Base-by-base conservation (phyloP, 2,329 filamentous ascomycete species). In the Fulvia fulva region DNA sequence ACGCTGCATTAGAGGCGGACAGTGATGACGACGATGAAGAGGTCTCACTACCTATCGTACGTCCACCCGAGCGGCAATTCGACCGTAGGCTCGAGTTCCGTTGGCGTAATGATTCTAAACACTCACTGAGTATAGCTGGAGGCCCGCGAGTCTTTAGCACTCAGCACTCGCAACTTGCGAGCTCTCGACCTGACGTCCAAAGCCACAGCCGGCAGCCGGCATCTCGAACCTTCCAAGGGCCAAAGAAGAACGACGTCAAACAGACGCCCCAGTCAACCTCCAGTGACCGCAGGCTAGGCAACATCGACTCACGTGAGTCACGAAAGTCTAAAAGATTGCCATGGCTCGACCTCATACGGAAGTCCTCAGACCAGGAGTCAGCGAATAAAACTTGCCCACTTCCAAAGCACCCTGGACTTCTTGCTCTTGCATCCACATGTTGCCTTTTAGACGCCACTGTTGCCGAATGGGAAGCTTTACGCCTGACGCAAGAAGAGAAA, bases 111-210 rank as follows among this genome's bases (percentile, higher is more conserved):
- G 54, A 26, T 34, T 51, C 58, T 56, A 47, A 37, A 56, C 50
- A 58, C 65, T 67, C 61, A 67, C 65, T 23, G 46, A 41, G 30
- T 53, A 57, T 62, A 66, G 62, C 62, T 44, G 53, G 44, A 25
- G 65, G 30, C 51, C 57, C 54, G 54, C 57, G 57, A 41, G 50
- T 56, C 54, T 43, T 58, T 69, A n/a, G 64, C 66, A 25, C 58
- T 65, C 46, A 68, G 64, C 59, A 62, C 70, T 43, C 65, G 61
- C 46, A 77, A 76, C 55, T 58, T 75, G 2, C 71, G 71, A 57
- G 73, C 74, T 32, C 68, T 78, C 22, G 70, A 75, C 65, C 37
- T 69, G 73, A 61, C 51, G 2, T 30, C 51, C 53, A 53, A 52
- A 26, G 44, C 11, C 57, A 43, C 47, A 49, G 25, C 53, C 37